Evolutionary conservation across 495 filamentous ascomycete genomes (phyloP).

Genomic region (Neurospora sp.): DNA sequence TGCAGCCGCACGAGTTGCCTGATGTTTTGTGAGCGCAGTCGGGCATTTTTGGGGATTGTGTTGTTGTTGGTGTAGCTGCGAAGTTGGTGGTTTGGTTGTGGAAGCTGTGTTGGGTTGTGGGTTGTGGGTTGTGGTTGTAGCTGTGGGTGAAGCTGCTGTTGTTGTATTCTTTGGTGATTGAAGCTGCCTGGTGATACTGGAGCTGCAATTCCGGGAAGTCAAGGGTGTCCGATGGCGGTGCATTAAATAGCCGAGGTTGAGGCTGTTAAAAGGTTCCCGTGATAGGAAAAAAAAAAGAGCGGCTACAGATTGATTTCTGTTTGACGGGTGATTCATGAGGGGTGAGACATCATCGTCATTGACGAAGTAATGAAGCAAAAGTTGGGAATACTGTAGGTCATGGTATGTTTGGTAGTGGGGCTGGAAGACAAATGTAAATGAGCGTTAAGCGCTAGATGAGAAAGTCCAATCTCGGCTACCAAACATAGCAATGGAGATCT

Average conservation of each 20-base stretch:
- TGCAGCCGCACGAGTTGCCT: neutral
- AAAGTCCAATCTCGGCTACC: neutral
- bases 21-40: neutral
- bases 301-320: neutral
- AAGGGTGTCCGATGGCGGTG: neutral
- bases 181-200: neutral
- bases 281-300: neutral
- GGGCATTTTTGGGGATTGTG: neutral
- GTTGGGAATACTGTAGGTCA: no score
- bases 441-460: neutral
- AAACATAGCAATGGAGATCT: neutral
- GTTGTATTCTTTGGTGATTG: neutral
- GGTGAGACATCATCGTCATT: neutral
- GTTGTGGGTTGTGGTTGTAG: neutral
- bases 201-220: neutral
- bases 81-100: neutral
- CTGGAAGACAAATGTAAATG: neutral
- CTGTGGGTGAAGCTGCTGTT: neutral
- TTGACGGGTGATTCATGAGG: neutral
- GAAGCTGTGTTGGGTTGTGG: neutral
- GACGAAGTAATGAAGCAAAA: neutral
- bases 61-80: neutral
- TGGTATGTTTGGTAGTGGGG: neutral
- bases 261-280: neutral
- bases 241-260: neutral